Evolutionary conservation across 2,329 filamentous ascomycete genomes (phyloP), one percentile per base, ranked within the genome.

Genomic region (Zarea fungicola): DNA sequence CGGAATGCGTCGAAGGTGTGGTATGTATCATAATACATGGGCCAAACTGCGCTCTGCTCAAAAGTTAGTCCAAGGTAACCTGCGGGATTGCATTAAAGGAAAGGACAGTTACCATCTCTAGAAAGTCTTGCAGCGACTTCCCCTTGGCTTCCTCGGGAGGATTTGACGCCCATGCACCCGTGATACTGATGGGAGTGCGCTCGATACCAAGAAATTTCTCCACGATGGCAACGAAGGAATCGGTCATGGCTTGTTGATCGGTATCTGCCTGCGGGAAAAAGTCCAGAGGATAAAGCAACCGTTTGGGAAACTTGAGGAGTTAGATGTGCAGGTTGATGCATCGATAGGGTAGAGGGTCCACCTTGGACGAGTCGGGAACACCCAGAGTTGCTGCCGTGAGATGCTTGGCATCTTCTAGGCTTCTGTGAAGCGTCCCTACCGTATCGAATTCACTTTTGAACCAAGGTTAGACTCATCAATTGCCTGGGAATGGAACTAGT

Each of bases 1-100:
- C 39, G 39, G 23, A 42, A 42, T 42, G 39, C 39, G 39, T 42
- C 39, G 23, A 42, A 42, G 22, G 39, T 42, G 23, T 42, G 39
- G 39, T 42, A 42, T 29, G 39, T 42, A 42, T 42, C 39, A 29
- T 42, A 42, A 42, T 42, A 42, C 39, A 42, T 42, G 39, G 39
- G 39, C 39, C 39, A 42, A 42, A 42, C 39, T 42, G 39, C 39
- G 23, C 39, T 42, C 39, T 42, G 39, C 29, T 42, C 23, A 42
- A 42, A 28, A 29, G 14, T 42, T 28, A 42, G 39, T 29, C 39
- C 22, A 42, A 19, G 39, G 39, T 23, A 42, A 21, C 23, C 39
- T 29, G 18, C 39, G n/a, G 29, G n/a, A 42, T 29, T 42, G 6
- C 10, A 42, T 42, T 29, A 23, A 42, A 42, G 25, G 22, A 42